phyloP scores from a whole-genome alignment of 768 basidiomycete genomes.

The Mycena galopus region DNA sequence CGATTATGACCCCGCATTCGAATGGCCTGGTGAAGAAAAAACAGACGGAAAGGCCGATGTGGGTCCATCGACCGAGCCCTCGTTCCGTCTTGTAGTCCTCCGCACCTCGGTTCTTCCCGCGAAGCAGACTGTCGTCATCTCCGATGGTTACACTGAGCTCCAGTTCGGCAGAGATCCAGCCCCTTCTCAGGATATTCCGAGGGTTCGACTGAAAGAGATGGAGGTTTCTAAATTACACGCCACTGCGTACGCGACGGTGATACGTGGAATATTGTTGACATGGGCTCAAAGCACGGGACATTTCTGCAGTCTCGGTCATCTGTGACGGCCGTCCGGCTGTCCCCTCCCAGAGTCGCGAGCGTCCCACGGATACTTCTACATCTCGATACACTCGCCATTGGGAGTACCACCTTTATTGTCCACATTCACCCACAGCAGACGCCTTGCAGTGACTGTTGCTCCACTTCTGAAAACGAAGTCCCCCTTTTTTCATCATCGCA shows the following conservation, averaged over 20 bases:
- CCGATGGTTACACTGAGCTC: constrained; percentile 68
- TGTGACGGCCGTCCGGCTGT: constrained; percentile 61
- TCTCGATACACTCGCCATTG: constrained; percentile 74
- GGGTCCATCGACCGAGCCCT: constrained; percentile 14
- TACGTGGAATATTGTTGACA: constrained; percentile 84
- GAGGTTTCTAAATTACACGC: constrained; percentile 87
- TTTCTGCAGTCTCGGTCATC: constrained; percentile 60
- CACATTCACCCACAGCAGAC: constrained; percentile 75
- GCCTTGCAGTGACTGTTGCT: constrained; percentile 75
- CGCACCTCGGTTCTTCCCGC: constrained; percentile 73
- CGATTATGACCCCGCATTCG: constrained; percentile 65
- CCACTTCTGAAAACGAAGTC: constrained; percentile 66
- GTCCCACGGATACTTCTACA: constrained; percentile 74
- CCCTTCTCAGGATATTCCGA: constrained; percentile 64
- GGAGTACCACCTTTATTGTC: constrained; percentile 76
- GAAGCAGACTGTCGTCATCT: constrained; percentile 54
- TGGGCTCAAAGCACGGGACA: constrained; percentile 90
- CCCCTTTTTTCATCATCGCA: constrained; percentile 62
- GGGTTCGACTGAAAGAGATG: constrained; percentile 86
- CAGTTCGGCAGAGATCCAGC: constrained; percentile 82
- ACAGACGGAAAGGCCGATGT: not conserved
- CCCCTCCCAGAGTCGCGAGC: constrained; percentile 76
- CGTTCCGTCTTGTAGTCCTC: constrained; percentile 49
- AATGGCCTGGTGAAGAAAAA: constrained; percentile 67
- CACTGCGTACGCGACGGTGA: constrained; percentile 75